Percentiles rank a stretch among this genome's conserved stretches.
Conservation (phyloP, 345 rosid species). For the Salix suchowensis region DNA sequence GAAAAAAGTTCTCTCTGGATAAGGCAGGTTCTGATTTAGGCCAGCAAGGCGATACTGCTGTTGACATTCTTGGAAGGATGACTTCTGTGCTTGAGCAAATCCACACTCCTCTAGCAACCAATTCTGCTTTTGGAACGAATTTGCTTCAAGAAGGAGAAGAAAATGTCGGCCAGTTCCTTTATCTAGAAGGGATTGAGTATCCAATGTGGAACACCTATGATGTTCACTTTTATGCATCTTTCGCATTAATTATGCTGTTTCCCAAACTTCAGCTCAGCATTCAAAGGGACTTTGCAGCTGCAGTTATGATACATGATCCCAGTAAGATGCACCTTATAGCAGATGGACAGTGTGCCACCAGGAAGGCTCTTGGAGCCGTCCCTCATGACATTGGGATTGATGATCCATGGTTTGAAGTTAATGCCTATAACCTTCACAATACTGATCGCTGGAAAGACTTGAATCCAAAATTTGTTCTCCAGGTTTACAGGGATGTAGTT, state of each 20-base stretch:
- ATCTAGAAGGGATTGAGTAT: conserved; percentile 84
- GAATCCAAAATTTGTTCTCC: conserved; percentile 93
- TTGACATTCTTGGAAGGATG: conserved; percentile 71
- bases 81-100: conserved; percentile 55
- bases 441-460: conserved; percentile 90
- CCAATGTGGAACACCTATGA: conserved; percentile 97
- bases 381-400: conserved; percentile 82
- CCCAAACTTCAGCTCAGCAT: conserved; percentile 87
- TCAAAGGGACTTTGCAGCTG: conserved; percentile 91
- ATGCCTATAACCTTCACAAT: conserved; percentile 62
- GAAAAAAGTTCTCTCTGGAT: conserved; percentile 72
- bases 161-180: conserved; percentile 89
- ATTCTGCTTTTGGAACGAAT: conserved; percentile 85
- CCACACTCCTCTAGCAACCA: conserved; percentile 53
- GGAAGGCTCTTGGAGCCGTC: conserved; percentile 91
- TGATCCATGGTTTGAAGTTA: conserved; percentile 93
- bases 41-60: conserved; percentile 42
- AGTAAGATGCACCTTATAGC: conserved; percentile 50
- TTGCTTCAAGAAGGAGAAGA: conserved; percentile 89
- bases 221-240: conserved; percentile 90
- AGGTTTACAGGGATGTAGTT: conserved; percentile 79
- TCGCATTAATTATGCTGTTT: conserved; percentile 76
- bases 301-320: conserved; percentile 91
- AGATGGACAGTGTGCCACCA: conserved; percentile 57
- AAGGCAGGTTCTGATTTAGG: conserved; percentile 39